Conservation (phyloP, 192 early-diverging fungal species). For the Mycoemilia scoparia region DNA sequence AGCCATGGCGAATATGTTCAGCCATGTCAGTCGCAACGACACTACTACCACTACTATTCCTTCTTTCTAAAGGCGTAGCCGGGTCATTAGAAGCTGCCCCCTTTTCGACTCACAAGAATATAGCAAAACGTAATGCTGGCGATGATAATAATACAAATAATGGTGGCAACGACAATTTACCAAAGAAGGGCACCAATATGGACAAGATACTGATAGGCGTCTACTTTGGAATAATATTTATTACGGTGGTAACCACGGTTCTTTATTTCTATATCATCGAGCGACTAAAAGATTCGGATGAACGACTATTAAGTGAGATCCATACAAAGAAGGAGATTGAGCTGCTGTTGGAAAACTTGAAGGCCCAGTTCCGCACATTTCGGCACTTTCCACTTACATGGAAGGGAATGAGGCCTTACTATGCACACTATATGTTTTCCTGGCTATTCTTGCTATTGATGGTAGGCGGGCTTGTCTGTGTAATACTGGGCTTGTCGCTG, state of each 20-base stretch:
- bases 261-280: constrained; percentile 35
- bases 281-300: constrained; percentile 28
- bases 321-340: constrained; percentile 38
- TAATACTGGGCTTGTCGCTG: constrained; percentile 13
- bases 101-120: too few species aligned
- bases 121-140: too few species aligned
- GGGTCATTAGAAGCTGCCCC: too few species aligned
- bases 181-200: constrained; percentile 24
- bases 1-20: too few species aligned
- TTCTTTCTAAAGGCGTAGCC: too few species aligned
- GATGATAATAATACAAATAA: too few species aligned
- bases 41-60: too few species aligned
- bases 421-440: constrained; percentile 26
- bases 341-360: constrained; percentile 35
- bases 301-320: constrained; percentile 33
- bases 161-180: too few species aligned
- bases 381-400: constrained; percentile 28
- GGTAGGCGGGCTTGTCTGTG: constrained; percentile 9
- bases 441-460: constrained; percentile 25
- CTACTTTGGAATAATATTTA: constrained; percentile 33
- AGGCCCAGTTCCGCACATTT: constrained; percentile 30
- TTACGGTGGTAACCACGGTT: constrained; percentile 24
- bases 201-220: constrained; percentile 22
- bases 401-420: constrained; percentile 28
- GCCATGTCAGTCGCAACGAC: too few species aligned